A percentile compares a stretch with the other conserved stretches of the same genome.
Conservation (phyloP, 2,329 filamentous ascomycete genomes). For the Scopulariopsis brevicaulis region DNA sequence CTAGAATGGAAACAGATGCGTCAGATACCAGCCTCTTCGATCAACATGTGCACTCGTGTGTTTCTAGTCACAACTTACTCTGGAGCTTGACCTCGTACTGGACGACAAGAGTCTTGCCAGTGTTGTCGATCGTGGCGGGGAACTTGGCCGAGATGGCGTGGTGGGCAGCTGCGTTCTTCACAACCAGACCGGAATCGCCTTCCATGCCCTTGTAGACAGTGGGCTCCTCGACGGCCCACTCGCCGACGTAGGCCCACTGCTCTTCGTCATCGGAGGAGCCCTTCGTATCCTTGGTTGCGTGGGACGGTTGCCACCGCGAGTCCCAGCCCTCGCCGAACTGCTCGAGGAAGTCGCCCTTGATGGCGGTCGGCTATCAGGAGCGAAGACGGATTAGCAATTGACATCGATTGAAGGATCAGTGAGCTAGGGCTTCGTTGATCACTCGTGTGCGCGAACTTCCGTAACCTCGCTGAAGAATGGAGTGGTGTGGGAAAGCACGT, state of each 20-base stretch:
- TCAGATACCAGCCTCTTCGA: background rate
- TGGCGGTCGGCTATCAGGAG: constrained; percentile 57
- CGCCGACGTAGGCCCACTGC: constrained; percentile 95
- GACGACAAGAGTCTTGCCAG: constrained; percentile 91
- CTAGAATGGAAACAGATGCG: constrained; percentile 28
- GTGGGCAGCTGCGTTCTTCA: constrained; percentile 96
- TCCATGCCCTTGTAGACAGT: constrained; percentile 81
- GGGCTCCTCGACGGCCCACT: constrained; percentile 95
- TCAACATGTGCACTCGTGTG: background rate
- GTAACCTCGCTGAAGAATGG: background rate
- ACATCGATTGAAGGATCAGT: background rate
- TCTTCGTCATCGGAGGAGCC: constrained; percentile 46
- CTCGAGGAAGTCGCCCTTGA: constrained; percentile 94
- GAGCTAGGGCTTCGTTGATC: background rate
- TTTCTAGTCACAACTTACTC: constrained; percentile 46
- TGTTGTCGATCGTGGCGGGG: constrained; percentile 91
- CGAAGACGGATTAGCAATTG: constrained; percentile 13
- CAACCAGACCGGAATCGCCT: constrained; percentile 90
- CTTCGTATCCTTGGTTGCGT: constrained; percentile 83
- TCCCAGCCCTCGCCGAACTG: constrained; percentile 98
- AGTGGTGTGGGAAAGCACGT: constrained; percentile 26
- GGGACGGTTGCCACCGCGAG: constrained; percentile 81
- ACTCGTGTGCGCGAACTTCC: background rate
- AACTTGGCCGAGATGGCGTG: constrained; percentile 99
- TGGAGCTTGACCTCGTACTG: constrained; percentile 99